phyloP scores from a whole-genome alignment of 257 asterid species.

The Ligustrum vulgare region DNA sequence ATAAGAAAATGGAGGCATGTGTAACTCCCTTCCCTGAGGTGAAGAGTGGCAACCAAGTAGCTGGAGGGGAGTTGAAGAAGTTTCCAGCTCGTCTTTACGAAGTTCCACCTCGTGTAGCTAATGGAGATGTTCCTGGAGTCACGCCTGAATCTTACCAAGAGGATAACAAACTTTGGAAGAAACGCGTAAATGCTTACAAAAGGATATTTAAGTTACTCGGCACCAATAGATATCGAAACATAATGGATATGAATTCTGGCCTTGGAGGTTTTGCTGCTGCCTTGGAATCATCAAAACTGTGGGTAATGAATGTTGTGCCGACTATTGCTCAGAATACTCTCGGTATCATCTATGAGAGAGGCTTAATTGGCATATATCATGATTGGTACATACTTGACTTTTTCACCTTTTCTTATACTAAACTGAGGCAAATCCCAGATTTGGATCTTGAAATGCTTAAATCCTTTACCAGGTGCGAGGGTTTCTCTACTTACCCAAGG shows the following conservation, averaged over 20 bases:
- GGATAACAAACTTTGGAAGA: constrained; percentile 76
- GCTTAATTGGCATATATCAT: constrained; percentile 88
- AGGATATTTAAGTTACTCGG: constrained; percentile 55
- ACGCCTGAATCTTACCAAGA: constrained; percentile 58
- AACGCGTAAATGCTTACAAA: constrained; percentile 63
- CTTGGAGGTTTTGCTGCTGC: constrained; percentile 93
- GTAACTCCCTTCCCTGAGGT: constrained; percentile 71
- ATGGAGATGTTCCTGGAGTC: constrained; percentile 62
- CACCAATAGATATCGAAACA: constrained; percentile 70
- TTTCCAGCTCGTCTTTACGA: constrained; percentile 81
- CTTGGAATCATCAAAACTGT: constrained; percentile 67
- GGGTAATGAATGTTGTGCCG: constrained; percentile 97
- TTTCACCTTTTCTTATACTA: background rate
- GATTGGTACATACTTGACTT: constrained; percentile 61
- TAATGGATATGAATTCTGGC: constrained; percentile 95
- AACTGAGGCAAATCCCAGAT: constrained; percentile 3
- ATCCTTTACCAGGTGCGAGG: constrained; percentile 74
- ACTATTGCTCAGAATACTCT: constrained; percentile 67
- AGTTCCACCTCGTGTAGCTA: constrained; percentile 71
- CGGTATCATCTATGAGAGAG: constrained; percentile 75
- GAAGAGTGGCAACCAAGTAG: constrained; percentile 43
- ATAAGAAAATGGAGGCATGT: constrained; percentile 76
- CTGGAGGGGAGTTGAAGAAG: constrained; percentile 66
- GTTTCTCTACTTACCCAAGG: constrained; percentile 93
- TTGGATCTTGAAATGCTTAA: constrained; percentile 9